phyloP scores from a whole-genome alignment of 2,329 filamentous ascomycete species.

The Fusarium goolgardi region DNA sequence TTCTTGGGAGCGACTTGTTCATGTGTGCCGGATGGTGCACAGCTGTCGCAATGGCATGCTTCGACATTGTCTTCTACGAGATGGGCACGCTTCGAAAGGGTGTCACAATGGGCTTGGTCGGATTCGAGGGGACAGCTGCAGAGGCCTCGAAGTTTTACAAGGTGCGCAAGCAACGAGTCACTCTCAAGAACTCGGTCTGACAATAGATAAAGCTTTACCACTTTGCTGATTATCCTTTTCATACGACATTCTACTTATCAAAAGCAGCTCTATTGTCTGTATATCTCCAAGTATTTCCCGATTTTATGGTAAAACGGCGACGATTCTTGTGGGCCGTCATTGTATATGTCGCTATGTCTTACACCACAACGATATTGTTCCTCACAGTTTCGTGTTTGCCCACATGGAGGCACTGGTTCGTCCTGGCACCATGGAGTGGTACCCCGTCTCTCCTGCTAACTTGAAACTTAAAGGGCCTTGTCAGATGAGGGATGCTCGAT shows the following conservation, averaged over 20 bases:
- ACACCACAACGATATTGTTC: background rate
- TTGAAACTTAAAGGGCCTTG: background rate
- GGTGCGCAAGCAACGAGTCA: background rate
- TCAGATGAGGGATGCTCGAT: background rate
- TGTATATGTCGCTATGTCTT: slow-evolving; percentile 1
- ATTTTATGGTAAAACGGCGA: slow-evolving; percentile 27
- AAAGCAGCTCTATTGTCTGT: slow-evolving; percentile 22
- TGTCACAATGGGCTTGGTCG: background rate
- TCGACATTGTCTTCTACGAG: background rate
- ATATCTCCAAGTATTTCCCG: slow-evolving; percentile 22
- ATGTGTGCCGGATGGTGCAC: slow-evolving; percentile 28
- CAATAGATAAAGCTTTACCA: background rate
- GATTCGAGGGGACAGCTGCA: slow-evolving; percentile 1
- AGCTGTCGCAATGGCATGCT: background rate
- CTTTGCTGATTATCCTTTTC: background rate
- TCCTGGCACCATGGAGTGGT: fast-evolving
- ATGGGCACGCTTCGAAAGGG: background rate
- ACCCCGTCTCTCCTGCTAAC: background rate
- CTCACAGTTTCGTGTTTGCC: slow-evolving; percentile 10
- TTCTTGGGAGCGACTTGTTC: slow-evolving; percentile 17
- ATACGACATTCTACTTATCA: slow-evolving; percentile 8
- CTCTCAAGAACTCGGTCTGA: fast-evolving
- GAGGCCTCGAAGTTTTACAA: slow-evolving; percentile 13
- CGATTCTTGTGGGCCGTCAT: slow-evolving; percentile 24
- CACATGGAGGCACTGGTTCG: slow-evolving; percentile 14